Evolutionary conservation across 306 rosid species (phyloP), one percentile per base, ranked within the genome.

Genomic region (Erythrophleum fordii): DNA sequence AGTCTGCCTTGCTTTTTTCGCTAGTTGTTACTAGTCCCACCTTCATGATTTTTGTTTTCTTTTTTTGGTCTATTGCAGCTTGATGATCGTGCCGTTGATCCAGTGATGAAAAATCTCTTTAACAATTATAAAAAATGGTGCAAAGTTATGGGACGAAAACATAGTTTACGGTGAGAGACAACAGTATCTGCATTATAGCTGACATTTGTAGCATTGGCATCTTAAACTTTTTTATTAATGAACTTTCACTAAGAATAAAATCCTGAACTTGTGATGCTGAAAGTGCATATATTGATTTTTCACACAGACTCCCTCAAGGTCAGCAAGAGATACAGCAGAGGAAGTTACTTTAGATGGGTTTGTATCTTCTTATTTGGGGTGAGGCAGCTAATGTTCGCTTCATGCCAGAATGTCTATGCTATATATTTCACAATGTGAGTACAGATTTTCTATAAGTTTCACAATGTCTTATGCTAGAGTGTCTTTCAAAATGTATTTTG

Each of bases 331-430:
- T 87, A 73, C 98, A 90, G 45, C 98, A 95, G 83, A 88, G 99
- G 82, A 95, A 93, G 90, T 87, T 95, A 79, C 93, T 95, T 6
- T 93, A 95, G 87, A 95, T 95, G 98, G 94, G 99, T 52, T 79
- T 95, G 82, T 91, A 89, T 89, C 97, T 95, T 88, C 97, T 95
- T 69, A 90, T 95, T 28, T 93, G 97, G 99, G 99, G 99, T 22
- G 99, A 95, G 88, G 97, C 97, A 17, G 81, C 97, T 65, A 95
- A 95, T 72, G 82, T 91, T 62, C 95, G 99, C 65, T 95, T 95
- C 83, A 91, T 95, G 97, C 99, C 99, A 0, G 99, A 95, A 85
- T 95, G 99, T 83, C 80, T 95, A 18, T 92, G 95, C 89, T 92
- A 95, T 81, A 95, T 95, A 60, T 95, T 92, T 86, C 99, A 95